Percentiles rank a stretch among this genome's conserved stretches.
phyloP scores from a whole-genome alignment of 352 stramenopile genomes.

The Globisporangium emineosum region DNA sequence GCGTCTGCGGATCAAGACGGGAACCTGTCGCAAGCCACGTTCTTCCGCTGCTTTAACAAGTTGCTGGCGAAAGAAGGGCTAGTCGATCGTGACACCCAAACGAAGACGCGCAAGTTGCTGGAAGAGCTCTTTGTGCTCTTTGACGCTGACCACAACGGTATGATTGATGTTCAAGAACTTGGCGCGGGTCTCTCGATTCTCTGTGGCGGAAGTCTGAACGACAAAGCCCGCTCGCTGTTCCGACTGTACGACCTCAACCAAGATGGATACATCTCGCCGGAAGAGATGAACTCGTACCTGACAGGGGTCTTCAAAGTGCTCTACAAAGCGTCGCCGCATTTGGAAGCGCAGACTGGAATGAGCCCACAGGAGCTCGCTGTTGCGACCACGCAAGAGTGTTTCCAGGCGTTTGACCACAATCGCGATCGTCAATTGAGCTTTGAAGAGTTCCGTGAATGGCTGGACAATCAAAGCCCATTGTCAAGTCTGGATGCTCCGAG shows the following conservation, averaged over 20 bases:
- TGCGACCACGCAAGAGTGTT: constrained; percentile 78
- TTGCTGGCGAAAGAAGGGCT: constrained; percentile 50
- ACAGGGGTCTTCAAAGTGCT: constrained; percentile 85
- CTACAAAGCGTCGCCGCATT: constrained; percentile 74
- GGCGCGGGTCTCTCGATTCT: constrained; percentile 85
- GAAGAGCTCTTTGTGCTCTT: constrained; percentile 82
- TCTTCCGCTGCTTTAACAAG: constrained; percentile 86
- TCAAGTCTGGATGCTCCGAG: neutral
- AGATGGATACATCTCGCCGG: constrained; percentile 73
- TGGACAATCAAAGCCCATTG: constrained; percentile 53
- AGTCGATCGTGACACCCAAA: constrained; percentile 31
- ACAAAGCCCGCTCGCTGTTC: constrained; percentile 80
- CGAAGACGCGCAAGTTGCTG: constrained; percentile 47
- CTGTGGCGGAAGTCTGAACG: constrained; percentile 65
- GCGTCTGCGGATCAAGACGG: constrained; percentile 56
- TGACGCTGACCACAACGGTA: constrained; percentile 73
- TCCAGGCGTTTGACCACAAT: constrained; percentile 73
- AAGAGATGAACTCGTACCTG: constrained; percentile 84
- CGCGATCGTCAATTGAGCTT: constrained; percentile 74
- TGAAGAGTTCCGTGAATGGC: constrained; percentile 77
- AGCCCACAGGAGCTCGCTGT: constrained; percentile 58
- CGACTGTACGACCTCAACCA: constrained; percentile 83
- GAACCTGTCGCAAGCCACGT: constrained; percentile 61
- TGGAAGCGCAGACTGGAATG: constrained; percentile 52
- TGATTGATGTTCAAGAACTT: constrained; percentile 85